These are phyloP conservation scores for Cucumis melo DNA, from an alignment of 306 rosid genomes.

Conservation along the genomic window DNA sequence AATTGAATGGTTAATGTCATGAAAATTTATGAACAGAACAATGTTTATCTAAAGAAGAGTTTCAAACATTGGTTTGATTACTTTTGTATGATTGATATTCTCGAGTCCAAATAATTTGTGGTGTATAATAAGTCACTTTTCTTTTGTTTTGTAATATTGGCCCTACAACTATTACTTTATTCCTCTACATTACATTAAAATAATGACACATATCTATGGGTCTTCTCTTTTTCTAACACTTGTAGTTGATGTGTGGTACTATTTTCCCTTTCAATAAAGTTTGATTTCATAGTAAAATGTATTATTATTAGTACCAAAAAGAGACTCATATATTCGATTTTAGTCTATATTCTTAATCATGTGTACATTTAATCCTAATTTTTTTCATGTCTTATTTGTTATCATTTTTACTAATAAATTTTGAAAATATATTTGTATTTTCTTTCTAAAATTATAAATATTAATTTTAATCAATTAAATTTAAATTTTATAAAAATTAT, in stretches of 20 bases:
- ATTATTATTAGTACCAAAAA: no score
- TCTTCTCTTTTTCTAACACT: not conserved
- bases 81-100: not conserved
- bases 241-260: not conserved
- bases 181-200: not conserved
- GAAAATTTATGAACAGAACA: not conserved
- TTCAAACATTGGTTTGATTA: not conserved
- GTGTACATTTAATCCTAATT: no score
- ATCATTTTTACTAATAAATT: no score
- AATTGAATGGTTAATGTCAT: not conserved
- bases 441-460: no score
- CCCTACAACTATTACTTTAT: not conserved
- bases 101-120: not conserved
- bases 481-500: no score
- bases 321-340: no score
- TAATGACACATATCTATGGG: not conserved
- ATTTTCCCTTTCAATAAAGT: not conserved
- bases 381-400: no score
- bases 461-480: no score
- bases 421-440: no score
- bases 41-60: not conserved
- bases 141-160: not conserved
- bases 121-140: not conserved
- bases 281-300: no score
- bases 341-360: no score